phyloP scores from a whole-genome alignment of 306 rosid species.

The Sesbania bispinosa region DNA sequence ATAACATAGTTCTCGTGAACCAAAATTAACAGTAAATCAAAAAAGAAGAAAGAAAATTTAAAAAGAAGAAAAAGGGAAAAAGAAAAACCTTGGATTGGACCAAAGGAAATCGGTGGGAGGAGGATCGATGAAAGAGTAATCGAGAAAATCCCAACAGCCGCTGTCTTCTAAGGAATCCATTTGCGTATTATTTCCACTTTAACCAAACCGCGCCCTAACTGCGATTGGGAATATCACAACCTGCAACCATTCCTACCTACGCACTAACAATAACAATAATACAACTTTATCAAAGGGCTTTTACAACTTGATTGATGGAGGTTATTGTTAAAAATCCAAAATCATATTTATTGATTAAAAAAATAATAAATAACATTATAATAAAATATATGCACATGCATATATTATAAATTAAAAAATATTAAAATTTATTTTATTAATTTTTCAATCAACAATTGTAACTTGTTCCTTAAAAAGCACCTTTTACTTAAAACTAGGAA shows the following conservation, averaged over 20 bases:
- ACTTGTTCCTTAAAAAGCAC: no score
- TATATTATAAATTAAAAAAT: no score
- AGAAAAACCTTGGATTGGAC: constrained; percentile 41
- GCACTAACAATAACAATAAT: background rate
- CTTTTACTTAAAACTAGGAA: no score
- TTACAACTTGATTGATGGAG: no score
- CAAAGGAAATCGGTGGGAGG: constrained; percentile 55
- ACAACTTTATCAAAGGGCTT: no score
- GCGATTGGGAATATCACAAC: background rate
- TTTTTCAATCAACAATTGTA: no score
- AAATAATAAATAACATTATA: no score
- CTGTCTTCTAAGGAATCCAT: constrained; percentile 58
- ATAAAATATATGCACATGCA: no score
- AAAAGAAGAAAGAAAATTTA: background rate
- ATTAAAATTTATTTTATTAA: no score
- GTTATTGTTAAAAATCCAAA: no score
- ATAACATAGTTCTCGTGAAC: background rate
- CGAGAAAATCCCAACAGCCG: constrained; percentile 56
- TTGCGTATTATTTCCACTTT: background rate
- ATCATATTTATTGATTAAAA: no score
- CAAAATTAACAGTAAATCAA: background rate
- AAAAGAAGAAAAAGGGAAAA: background rate
- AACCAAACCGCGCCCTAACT: background rate
- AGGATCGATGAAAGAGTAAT: constrained; percentile 49
- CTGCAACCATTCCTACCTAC: background rate